A percentile compares a stretch with the other conserved stretches of the same genome.
phyloP scores from a whole-genome alignment of 1,284 basidiomycete genomes.

The Trichosporon coremiiforme region DNA sequence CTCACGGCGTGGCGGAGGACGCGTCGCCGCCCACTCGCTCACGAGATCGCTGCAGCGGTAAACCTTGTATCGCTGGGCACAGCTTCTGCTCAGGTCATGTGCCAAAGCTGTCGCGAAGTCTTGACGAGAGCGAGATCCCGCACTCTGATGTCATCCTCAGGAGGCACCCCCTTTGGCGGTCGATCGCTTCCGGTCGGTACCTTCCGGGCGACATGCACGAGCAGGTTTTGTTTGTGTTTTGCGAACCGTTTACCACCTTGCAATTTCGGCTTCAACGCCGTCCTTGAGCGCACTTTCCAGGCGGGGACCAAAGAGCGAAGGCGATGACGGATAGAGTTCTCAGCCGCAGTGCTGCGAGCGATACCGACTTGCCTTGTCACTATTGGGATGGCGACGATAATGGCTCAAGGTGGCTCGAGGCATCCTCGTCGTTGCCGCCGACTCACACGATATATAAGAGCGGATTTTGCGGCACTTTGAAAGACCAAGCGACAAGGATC shows the following conservation, averaged over 20 bases:
- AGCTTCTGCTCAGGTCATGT: neutral
- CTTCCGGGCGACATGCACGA: neutral
- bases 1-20: neutral
- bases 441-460: neutral
- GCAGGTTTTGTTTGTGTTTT: neutral
- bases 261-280: neutral
- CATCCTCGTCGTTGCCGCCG: neutral
- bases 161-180: conserved; percentile 1
- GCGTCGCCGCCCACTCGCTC: neutral
- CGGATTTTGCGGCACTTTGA: neutral
- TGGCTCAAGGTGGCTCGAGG: neutral
- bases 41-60: neutral
- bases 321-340: neutral
- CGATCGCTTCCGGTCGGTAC: conserved; percentile 5
- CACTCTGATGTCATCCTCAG: neutral
- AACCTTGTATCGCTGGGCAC: neutral
- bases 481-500: neutral
- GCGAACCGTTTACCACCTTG: neutral
- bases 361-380: neutral
- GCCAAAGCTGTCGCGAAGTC: neutral
- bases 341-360: neutral
- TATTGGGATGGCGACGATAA: neutral
- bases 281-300: neutral
- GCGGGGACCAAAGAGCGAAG: neutral
- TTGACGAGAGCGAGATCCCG: neutral